Evolutionary conservation across 768 basidiomycete species (phyloP), one percentile per base, ranked within the genome.

Genomic region (Kwoniella dendrophila): DNA sequence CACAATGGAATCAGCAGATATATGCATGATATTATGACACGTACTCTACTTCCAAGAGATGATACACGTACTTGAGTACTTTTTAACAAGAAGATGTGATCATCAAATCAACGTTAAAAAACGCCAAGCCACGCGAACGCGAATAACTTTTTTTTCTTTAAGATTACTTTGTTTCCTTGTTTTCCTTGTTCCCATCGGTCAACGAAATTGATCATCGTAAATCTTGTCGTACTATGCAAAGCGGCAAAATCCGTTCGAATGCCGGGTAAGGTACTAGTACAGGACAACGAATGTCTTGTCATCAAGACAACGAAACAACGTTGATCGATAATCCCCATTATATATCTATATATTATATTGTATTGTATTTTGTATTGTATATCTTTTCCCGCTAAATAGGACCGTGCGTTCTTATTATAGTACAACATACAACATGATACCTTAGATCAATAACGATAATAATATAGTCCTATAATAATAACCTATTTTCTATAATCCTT

Each of bases 81-180:
- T n/a, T n/a, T n/a, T n/a, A n/a, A n/a, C n/a, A n/a, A n/a, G n/a
- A n/a, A 10, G 12, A 44, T 44, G 43, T 44, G 43, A 14, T n/a
- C n/a, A n/a, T n/a, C 43, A 44, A 24, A 20, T 44, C 20, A 44
- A 11, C 20, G 11, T 44, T 40, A 4, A 14, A 12, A 20, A 20
- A 22, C 24, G 49, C 49, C 49, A 51, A 51, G 49, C 49, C 49
- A 51, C 49, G 49, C 49, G 49, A 34, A 51, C 49, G 49, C 49
- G 49, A 34, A 33, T 51, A 36, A 33, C 27, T 26, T 48, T 48
- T 8, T 10, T 8, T 33, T 33, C 16, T 51, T 33, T 1, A n/a
- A n/a, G n/a, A n/a, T n/a, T n/a, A n/a, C n/a, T n/a, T n/a, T n/a
- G n/a, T n/a, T n/a, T n/a, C n/a, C n/a, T n/a, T n/a, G n/a, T n/a